Evolutionary conservation across 768 basidiomycete genomes (phyloP).

Genomic region (Kwoniella sp.): DNA sequence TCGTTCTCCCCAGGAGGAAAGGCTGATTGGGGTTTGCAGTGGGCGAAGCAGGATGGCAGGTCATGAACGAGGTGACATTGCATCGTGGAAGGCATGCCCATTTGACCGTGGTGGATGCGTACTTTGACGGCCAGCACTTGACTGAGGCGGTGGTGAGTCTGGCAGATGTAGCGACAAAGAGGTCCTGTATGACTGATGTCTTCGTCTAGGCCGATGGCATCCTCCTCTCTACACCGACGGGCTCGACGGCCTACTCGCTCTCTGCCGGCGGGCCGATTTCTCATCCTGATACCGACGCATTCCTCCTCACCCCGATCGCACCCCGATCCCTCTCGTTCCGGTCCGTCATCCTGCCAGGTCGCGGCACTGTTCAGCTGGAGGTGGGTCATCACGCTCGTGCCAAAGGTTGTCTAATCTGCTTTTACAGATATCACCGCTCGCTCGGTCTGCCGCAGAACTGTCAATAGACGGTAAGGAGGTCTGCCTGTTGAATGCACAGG

Average conservation of each 20-base stretch:
- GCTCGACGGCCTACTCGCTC: constrained; percentile 92
- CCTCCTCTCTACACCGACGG: constrained; percentile 91
- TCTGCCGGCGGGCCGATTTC: constrained; percentile 95
- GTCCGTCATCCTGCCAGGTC: constrained; percentile 75
- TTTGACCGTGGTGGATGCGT: constrained; percentile 87
- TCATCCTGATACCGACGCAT: constrained; percentile 81
- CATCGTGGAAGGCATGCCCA: constrained; percentile 89
- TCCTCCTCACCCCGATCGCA: constrained; percentile 92
- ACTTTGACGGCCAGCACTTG: constrained; percentile 87
- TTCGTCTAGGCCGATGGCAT: constrained; percentile 74
- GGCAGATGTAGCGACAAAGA: constrained; percentile 3
- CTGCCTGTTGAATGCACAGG: constrained; percentile 73
- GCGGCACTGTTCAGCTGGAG: constrained; percentile 48
- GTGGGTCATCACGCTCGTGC: constrained; percentile 31
- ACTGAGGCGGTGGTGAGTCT: constrained; percentile 85
- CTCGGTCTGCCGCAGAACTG: constrained; percentile 78
- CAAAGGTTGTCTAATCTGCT: background rate
- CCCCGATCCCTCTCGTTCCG: constrained; percentile 88
- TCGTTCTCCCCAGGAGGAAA: background rate
- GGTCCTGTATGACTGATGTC: constrained; percentile 3
- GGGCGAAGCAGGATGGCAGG: constrained; percentile 70
- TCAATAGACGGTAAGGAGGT: constrained; percentile 91
- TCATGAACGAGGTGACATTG: constrained; percentile 93
- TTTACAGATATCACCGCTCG: constrained; percentile 78
- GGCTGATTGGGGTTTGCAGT: constrained; percentile 14